Percentiles rank a stretch among this genome's conserved stretches.
phyloP scores from a whole-genome alignment of 2,329 filamentous ascomycete species.

The Pseudogymnoascus verrucosus region DNA sequence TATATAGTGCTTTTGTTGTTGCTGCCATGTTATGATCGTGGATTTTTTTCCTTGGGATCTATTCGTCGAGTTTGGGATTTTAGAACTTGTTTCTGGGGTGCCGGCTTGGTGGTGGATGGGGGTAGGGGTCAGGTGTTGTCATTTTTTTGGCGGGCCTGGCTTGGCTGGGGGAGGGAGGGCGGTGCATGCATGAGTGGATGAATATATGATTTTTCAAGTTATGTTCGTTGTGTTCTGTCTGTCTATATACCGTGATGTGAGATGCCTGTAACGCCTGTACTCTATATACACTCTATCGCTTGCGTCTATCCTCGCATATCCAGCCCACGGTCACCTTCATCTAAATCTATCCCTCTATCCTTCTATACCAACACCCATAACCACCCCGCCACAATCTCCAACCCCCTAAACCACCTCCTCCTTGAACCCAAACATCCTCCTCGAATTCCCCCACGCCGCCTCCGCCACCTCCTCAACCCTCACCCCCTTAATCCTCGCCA shows the following conservation, averaged over 20 bases:
- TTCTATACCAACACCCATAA: neutral
- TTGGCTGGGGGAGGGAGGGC: neutral
- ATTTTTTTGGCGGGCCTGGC: neutral
- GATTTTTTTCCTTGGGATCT: too few relatives aligned
- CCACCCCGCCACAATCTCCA: neutral
- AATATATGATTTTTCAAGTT: neutral
- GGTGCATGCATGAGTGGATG: neutral
- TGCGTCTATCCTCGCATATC: neutral
- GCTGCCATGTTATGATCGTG: too few relatives aligned
- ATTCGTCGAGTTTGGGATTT: too few relatives aligned
- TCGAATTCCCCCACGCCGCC: constrained; percentile 75
- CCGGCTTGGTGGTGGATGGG: too few relatives aligned
- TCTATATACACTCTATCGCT: neutral
- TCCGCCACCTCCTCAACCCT: constrained; percentile 76
- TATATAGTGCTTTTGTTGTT: too few relatives aligned
- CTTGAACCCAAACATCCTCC: constrained; percentile 68
- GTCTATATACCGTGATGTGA: neutral
- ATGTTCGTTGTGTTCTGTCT: neutral
- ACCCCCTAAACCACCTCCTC: constrained; percentile 24
- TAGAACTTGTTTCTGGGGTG: too few relatives aligned
- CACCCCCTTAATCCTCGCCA: constrained; percentile 78
- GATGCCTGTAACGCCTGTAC: neutral
- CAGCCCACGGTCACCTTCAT: neutral
- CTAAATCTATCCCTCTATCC: neutral
- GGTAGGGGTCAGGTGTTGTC: neutral